A percentile compares a stretch with the other conserved stretches of the same genome.
Conservation (phyloP, 768 basidiomycete species). For the Boletus coccyginus region DNA sequence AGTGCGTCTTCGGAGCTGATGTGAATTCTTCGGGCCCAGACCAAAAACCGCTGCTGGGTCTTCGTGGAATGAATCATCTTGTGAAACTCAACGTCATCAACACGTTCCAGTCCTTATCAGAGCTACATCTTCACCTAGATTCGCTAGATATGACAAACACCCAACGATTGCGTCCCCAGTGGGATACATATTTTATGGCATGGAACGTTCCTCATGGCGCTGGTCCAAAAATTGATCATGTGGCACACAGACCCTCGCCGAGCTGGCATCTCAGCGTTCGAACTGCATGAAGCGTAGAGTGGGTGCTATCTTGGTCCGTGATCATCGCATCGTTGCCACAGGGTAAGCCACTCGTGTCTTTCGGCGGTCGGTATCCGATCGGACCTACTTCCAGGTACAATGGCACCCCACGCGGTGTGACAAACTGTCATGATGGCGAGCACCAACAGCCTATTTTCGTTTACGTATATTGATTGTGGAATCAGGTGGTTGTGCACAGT, state of each 20-base stretch:
- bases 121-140: slow-evolving; percentile 63
- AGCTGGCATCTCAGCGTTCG: slow-evolving; percentile 82
- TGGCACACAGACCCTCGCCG: slow-evolving; percentile 70
- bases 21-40: slow-evolving; percentile 19
- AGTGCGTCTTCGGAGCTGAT: slow-evolving; percentile 53
- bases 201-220: slow-evolving; percentile 12
- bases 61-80: slow-evolving; percentile 38
- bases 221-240: slow-evolving; percentile 4
- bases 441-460: background rate
- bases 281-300: slow-evolving; percentile 98
- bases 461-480: slow-evolving; percentile 50
- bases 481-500: slow-evolving; percentile 85
- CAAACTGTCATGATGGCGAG: slow-evolving; percentile 65
- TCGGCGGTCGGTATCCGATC: background rate
- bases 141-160: slow-evolving; percentile 64
- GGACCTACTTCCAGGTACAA: slow-evolving; percentile 66
- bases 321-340: slow-evolving; percentile 74
- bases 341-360: slow-evolving; percentile 46
- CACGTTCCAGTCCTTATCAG: slow-evolving; percentile 51
- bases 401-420: slow-evolving; percentile 88
- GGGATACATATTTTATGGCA: slow-evolving; percentile 99
- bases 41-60: slow-evolving; percentile 4
- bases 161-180: slow-evolving; percentile 79
- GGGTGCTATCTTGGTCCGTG: slow-evolving; percentile 88
- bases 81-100: slow-evolving; percentile 65